phyloP scores from a whole-genome alignment of 139 green algal species.

The Chlamydomonas sp. region DNA sequence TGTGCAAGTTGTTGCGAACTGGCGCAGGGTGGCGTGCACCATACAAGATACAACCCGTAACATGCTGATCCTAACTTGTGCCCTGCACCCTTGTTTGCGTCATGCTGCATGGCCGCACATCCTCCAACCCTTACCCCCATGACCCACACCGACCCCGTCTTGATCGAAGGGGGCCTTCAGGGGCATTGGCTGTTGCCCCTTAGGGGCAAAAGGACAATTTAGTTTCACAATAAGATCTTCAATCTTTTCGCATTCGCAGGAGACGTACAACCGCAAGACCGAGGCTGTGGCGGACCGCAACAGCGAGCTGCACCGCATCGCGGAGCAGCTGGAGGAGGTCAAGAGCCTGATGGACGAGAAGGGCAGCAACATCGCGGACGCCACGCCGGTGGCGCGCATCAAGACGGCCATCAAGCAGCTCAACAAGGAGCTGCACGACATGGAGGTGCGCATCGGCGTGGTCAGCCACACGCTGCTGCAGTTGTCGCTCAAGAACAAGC shows the following conservation, averaged over 20 bases:
- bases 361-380: conserved; percentile 81
- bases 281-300: conserved; percentile 76
- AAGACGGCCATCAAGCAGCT: conserved; percentile 78
- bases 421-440: conserved; percentile 70
- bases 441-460: conserved; percentile 75
- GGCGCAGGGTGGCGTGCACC: too few relatives aligned
- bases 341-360: conserved; percentile 75
- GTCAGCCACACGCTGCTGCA: conserved; percentile 71
- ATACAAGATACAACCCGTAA: too few relatives aligned
- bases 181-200: not conserved
- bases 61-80: too few relatives aligned
- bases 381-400: conserved; percentile 77
- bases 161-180: not conserved
- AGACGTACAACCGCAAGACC: conserved; percentile 59
- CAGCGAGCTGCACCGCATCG: conserved; percentile 72
- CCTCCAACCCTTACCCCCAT: too few relatives aligned
- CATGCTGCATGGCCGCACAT: too few relatives aligned
- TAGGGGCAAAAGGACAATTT: not conserved
- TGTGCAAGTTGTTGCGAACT: too few relatives aligned
- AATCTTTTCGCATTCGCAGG: conserved; percentile 18
- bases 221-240: not conserved
- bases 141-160: not conserved
- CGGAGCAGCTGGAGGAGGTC: conserved; percentile 71
- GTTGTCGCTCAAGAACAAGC: conserved; percentile 56
- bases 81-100: too few relatives aligned